Evolutionary conservation across 1,284 basidiomycete species (phyloP), one percentile per base, ranked within the genome.

Genomic region (Ustilago cynodontis): DNA sequence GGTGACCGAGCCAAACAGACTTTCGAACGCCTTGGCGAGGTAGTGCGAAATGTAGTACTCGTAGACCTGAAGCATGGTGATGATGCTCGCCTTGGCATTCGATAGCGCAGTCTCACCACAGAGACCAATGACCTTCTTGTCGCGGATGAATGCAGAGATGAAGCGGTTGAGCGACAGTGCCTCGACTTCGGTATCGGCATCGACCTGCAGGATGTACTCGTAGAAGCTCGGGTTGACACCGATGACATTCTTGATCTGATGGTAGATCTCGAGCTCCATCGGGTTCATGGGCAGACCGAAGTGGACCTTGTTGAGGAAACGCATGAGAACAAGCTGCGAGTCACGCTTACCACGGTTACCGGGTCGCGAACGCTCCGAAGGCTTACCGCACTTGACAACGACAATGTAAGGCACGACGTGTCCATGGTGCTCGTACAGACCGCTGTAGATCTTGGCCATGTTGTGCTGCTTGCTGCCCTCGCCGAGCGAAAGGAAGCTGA

Each of bases 161-260:
- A 97, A 89, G 29, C 93, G 91, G 86, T 97, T 97, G 62, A 96
- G 88, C 5, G 93, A 94, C 77, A 92, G 87, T 26, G 93, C 91
- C 64, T 94, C 91, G 35, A 95, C 94, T 24, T 81, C 78, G 0
- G 97, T 99, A 90, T 99, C 96, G 73, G 96, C 95, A 88, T 99
- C 96, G 53, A 99, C 92, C 87, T 93, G 96, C 89, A 99, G 93
- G 73, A 97, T 86, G 86, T 98, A 98, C 87, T 98, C 96, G 88
- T 98, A 99, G 88, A 98, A 98, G 0, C 94, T 92, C 10, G 95
- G 96, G 86, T 99, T 96, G 82, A 99, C 94, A 86, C 96, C 96
- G 80, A 99, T 98, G 61, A 99, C 94, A 85, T 99, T 98, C 90
- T 97, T 94, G 90, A 99, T 96, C 87, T 99, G 96, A 86, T 99